Conservation (phyloP, 1,139 yeast species). For the Diutina rugosa region DNA sequence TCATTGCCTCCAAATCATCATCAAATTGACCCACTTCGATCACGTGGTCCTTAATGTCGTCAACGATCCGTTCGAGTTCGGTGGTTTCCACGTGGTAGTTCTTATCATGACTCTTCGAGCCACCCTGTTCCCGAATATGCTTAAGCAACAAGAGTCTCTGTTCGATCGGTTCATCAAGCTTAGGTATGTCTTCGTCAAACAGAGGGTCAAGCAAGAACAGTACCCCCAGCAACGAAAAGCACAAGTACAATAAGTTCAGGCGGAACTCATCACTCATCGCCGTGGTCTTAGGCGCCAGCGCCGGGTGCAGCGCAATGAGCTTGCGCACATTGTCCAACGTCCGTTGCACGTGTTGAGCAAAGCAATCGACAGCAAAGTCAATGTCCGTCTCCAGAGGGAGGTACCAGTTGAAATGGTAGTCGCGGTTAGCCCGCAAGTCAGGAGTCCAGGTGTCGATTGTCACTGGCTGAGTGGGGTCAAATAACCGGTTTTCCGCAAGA, state of each 20-base stretch:
- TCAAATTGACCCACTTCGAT: constrained; percentile 3
- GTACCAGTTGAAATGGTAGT: constrained; percentile 52
- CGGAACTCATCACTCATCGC: constrained; percentile 35
- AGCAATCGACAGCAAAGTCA: constrained; percentile 47
- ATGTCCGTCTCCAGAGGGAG: constrained; percentile 48
- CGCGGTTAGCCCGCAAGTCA: not conserved
- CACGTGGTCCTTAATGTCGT: constrained; percentile 18
- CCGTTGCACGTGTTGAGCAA: constrained; percentile 34
- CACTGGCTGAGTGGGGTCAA: constrained; percentile 9
- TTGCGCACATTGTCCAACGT: constrained; percentile 30
- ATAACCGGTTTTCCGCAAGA: constrained; percentile 39
- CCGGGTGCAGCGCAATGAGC: constrained; percentile 13
- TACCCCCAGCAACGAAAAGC: constrained; percentile 61
- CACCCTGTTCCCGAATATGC: constrained; percentile 16
- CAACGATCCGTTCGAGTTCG: constrained; percentile 25
- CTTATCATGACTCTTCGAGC: not conserved
- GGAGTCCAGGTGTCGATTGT: not conserved
- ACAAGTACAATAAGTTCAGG: constrained; percentile 41
- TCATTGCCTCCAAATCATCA: constrained; percentile 1
- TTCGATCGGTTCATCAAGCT: constrained; percentile 22
- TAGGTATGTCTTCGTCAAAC: constrained; percentile 33
- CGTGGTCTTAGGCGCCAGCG: constrained; percentile 8
- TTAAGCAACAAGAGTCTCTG: constrained; percentile 20
- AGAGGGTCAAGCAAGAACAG: constrained; percentile 66
- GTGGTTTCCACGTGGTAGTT: not conserved